These are phyloP conservation scores for Nectriaceae sp. DNA, from an alignment of 2,329 filamentous ascomycete genomes.

Conservation along the genomic window DNA sequence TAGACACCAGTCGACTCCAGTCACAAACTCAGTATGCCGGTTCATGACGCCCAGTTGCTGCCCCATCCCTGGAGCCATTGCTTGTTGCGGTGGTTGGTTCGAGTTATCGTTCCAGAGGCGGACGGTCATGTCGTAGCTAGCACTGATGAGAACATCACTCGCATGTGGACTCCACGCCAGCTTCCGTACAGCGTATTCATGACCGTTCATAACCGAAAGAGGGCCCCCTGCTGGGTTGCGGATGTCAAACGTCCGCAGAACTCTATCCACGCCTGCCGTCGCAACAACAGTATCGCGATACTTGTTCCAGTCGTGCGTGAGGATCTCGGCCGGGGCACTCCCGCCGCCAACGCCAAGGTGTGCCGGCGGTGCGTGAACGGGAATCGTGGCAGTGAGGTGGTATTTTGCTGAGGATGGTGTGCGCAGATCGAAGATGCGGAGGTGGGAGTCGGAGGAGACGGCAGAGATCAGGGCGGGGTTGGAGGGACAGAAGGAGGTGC, in stretches of 20 bases:
- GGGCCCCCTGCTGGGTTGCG: slow-evolving; percentile 74
- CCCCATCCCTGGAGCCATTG: slow-evolving; percentile 52
- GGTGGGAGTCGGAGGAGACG: slow-evolving; percentile 84
- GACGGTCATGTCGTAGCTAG: slow-evolving; percentile 98
- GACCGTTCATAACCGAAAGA: slow-evolving; percentile 73
- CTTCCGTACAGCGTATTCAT: slow-evolving; percentile 86
- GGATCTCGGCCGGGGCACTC: slow-evolving; percentile 72
- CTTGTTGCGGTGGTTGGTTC: slow-evolving; percentile 38
- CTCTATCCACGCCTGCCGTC: slow-evolving; percentile 83
- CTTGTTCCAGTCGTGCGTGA: slow-evolving; percentile 99
- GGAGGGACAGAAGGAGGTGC: slow-evolving; percentile 85
- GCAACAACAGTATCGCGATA: slow-evolving; percentile 85
- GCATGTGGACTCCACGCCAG: slow-evolving; percentile 93
- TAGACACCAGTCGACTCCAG: slow-evolving; percentile 95
- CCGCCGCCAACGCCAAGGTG: slow-evolving; percentile 36
- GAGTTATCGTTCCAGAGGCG: slow-evolving; percentile 85
- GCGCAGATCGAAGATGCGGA: slow-evolving; percentile 89
- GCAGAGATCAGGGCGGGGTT: slow-evolving; percentile 83
- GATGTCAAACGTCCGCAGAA: slow-evolving; percentile 89
- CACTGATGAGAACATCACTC: slow-evolving; percentile 82
- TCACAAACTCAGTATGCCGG: slow-evolving; percentile 91
- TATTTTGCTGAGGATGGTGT: slow-evolving; percentile 85
- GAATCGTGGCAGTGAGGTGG: slow-evolving; percentile 80
- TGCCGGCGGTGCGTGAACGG: slow-evolving; percentile 72
- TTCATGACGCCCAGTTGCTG: slow-evolving; percentile 85